These are phyloP conservation scores for Diutina siamensis DNA, from an alignment of 1,139 yeast genomes.

Conservation along the genomic window DNA sequence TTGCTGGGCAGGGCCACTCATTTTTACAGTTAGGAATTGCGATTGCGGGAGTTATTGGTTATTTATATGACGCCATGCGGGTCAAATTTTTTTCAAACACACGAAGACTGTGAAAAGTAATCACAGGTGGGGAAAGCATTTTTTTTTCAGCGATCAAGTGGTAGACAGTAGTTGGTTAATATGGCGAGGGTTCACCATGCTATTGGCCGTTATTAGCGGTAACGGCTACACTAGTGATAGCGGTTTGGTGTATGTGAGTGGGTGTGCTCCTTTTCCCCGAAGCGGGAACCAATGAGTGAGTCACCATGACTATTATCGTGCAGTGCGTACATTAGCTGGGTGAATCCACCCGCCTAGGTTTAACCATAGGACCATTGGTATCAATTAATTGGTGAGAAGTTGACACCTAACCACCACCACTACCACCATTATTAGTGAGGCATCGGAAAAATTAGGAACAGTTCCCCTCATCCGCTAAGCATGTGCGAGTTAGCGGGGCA, in stretches of 20 bases:
- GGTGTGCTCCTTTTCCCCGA: background rate
- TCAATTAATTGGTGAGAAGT: too few species aligned
- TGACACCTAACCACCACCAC: too few species aligned
- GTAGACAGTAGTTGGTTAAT: background rate
- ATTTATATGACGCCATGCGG: slow-evolving; percentile 3
- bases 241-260: background rate
- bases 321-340: background rate
- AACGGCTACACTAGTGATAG: too few species aligned
- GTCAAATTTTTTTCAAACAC: background rate
- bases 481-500: slow-evolving; percentile 2
- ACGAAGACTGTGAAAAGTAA: background rate
- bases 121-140: background rate
- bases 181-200: too few species aligned
- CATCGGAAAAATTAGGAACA: slow-evolving; percentile 1
- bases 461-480: slow-evolving; percentile 4
- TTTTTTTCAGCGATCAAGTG: background rate
- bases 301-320: background rate
- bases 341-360: too few species aligned
- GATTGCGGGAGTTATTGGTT: background rate
- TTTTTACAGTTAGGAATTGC: background rate
- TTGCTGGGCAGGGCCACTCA: slow-evolving; percentile 2
- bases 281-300: background rate
- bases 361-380: too few species aligned
- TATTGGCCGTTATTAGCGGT: too few species aligned
- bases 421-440: too few species aligned